Percentiles rank a stretch among this genome's conserved stretches.
phyloP scores from a whole-genome alignment of 2,329 filamentous ascomycete genomes.

The Aspergillus ruber region DNA sequence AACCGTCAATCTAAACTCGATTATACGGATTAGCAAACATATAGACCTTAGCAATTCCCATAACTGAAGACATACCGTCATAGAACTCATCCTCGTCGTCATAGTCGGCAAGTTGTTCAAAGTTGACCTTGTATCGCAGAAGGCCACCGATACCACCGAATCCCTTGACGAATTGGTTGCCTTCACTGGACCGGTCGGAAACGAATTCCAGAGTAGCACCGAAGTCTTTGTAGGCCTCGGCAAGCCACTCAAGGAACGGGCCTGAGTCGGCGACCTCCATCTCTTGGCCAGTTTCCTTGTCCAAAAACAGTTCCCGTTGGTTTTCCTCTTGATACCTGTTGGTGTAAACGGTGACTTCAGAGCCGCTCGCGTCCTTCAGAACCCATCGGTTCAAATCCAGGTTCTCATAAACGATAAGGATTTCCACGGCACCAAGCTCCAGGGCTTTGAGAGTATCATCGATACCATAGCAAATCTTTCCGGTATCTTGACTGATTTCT shows the following conservation, averaged over 20 bases:
- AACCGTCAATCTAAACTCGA: conserved; percentile 70
- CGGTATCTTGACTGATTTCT: conserved; percentile 95
- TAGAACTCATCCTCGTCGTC: conserved; percentile 92
- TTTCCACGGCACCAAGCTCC: conserved; percentile 91
- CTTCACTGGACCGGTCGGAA: conserved; percentile 92
- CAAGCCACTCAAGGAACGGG: conserved; percentile 98
- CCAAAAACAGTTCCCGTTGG: conserved; percentile 81
- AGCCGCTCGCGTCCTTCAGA: conserved; percentile 70
- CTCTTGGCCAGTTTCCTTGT: conserved; percentile 91
- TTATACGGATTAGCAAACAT: conserved; percentile 2
- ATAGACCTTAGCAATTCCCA: background rate
- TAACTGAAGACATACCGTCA: conserved; percentile 48
- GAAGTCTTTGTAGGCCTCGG: conserved; percentile 97
- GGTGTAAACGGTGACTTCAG: conserved; percentile 73
- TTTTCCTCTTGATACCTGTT: conserved; percentile 78
- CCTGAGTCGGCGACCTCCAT: conserved; percentile 88
- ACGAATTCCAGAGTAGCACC: conserved; percentile 95
- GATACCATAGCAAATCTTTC: conserved; percentile 95
- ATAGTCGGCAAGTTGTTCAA: conserved; percentile 92
- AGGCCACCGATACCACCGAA: conserved; percentile 98
- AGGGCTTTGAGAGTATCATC: conserved; percentile 96
- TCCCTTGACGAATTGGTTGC: conserved; percentile 99
- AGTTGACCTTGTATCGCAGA: conserved; percentile 99
- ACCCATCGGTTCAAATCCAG: conserved; percentile 89
- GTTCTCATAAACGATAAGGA: conserved; percentile 93